phyloP scores from a whole-genome alignment of 2,329 filamentous ascomycete species.

The Thermoascus crustaceus region DNA sequence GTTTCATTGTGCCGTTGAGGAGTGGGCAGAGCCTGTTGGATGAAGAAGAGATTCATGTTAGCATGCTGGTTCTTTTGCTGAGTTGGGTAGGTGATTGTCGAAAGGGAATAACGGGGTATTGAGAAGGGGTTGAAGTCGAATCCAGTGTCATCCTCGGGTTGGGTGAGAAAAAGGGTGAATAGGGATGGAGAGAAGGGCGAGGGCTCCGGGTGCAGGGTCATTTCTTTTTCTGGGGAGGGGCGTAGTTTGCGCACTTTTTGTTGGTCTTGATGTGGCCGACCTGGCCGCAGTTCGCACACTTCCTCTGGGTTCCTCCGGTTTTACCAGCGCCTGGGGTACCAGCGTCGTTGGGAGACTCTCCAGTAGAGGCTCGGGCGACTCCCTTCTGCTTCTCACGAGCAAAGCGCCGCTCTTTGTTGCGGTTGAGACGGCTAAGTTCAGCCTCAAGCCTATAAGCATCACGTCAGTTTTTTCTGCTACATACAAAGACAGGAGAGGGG shows the following conservation, averaged over 20 bases:
- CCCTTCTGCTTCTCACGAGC: constrained; percentile 86
- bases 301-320: constrained; percentile 60
- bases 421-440: constrained; percentile 75
- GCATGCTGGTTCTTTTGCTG: constrained; percentile 5
- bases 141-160: constrained; percentile 2
- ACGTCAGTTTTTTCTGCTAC: constrained; percentile 16
- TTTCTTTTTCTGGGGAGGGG: constrained; percentile 9
- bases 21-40: constrained; percentile 65
- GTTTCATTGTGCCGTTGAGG: constrained; percentile 73
- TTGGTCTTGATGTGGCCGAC: constrained; percentile 98
- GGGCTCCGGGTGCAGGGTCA: constrained; percentile 13
- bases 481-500: constrained; percentile 2
- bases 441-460: constrained; percentile 49
- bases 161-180: neutral
- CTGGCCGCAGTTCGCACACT: constrained; percentile 95
- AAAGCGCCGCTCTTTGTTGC: constrained; percentile 83
- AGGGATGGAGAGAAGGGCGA: constrained; percentile 7
- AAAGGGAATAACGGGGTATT: too few species aligned
- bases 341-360: constrained; percentile 36
- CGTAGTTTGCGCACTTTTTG: constrained; percentile 63
- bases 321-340: constrained; percentile 51
- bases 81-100: too few species aligned
- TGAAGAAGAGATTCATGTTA: constrained; percentile 14
- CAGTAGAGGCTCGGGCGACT: constrained; percentile 38
- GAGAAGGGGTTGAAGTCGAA: neutral